Base-by-base conservation (phyloP, 805 yeast genomes). In the Pichia kluyveri region DNA sequence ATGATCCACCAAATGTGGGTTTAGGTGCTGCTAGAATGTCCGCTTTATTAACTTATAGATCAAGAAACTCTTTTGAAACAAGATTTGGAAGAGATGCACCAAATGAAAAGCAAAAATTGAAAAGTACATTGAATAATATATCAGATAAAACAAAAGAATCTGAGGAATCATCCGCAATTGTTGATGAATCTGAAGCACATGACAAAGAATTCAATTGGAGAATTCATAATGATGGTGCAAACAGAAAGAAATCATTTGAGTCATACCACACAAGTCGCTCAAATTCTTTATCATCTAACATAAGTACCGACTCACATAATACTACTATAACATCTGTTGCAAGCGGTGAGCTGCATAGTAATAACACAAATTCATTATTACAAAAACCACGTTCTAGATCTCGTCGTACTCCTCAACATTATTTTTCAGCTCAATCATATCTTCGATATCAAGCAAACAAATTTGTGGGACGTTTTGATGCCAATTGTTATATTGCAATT, bases 11-110 rank as follows among this genome's bases (percentile, higher is more conserved):
- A 4, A 71, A 70, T 26, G 75, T 82, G 10, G 99, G 99, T 0
- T 69, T 93, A 23, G 85, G 96, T 27, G 99, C 99, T 8, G 99
- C 99, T 0, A 79, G 99, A 66, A 93, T 93, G 99, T 78, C 96
- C 11, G 99, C 99, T 0, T 71, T 93, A 55, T 71, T 93, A 47
- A 93, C 98, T 0, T 93, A 93, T 62, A 75, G 99, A 56, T 86
- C 96, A 7, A 74, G 98, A 58, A 87, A 90, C 64, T 83, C 95
- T 28, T 93, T 91, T 65, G 98, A 93, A 62, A 69, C 82, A 44
- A 77, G 95, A 58, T 93, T 93, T 63, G 95, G 98, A n/a, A 77
- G 99, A 60, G 82, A 80, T 46, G 66, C 73, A 26, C 89, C 91
- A 4, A 76, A 54, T 17, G 51, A 44, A 27, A 44, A 40, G 34